phyloP scores from a whole-genome alignment of 768 basidiomycete genomes.

The Lanmaoa rubissima region DNA sequence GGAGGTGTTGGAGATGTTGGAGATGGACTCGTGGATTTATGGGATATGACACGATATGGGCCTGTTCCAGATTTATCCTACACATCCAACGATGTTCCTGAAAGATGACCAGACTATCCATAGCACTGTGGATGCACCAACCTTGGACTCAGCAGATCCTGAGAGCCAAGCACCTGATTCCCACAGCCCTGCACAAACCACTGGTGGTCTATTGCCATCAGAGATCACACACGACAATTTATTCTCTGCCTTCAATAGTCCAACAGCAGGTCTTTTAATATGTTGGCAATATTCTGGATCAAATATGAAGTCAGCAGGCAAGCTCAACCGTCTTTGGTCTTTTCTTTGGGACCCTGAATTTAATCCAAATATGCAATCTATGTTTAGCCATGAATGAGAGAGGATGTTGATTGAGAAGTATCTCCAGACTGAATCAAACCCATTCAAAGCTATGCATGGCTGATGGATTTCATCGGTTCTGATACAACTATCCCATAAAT shows the following conservation, averaged over 20 bases:
- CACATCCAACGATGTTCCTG: background rate
- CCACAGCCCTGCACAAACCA: background rate
- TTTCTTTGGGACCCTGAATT: background rate
- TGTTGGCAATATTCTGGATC: background rate
- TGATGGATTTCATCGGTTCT: too few species aligned
- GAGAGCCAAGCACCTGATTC: background rate
- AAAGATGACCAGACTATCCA: background rate
- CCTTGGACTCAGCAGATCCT: background rate
- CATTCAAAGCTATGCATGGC: too few species aligned
- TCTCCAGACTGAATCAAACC: too few species aligned
- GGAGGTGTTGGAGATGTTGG: too few species aligned
- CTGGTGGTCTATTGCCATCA: too few species aligned
- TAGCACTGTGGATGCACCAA: background rate
- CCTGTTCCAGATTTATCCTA: background rate
- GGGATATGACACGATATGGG: too few species aligned
- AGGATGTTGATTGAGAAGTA: too few species aligned
- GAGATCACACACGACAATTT: background rate
- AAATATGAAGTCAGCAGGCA: background rate
- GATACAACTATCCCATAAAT: too few species aligned
- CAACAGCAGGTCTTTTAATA: background rate
- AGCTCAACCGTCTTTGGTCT: background rate
- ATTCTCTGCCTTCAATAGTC: background rate
- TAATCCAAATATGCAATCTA: background rate
- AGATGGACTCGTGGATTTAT: too few species aligned
- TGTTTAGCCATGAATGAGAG: background rate